Percentiles rank a stretch among this genome's conserved stretches.
These are phyloP conservation scores for Tremellales sp. DNA, from an alignment of 1,284 basidiomycete species.

Conservation along the genomic window DNA sequence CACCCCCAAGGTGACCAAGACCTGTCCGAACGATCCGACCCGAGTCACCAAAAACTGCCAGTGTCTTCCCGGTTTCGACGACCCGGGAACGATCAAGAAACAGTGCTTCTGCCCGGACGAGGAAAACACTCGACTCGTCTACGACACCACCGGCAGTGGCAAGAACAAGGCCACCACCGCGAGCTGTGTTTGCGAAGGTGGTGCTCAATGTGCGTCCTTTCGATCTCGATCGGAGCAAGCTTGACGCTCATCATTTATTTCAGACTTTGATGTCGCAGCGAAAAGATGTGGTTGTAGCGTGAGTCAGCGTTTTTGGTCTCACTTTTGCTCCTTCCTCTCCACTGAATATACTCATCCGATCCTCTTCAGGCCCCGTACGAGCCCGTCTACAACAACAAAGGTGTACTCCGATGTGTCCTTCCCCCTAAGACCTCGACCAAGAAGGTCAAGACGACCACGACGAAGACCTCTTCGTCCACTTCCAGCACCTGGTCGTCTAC, in stretches of 20 bases:
- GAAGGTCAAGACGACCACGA: background rate
- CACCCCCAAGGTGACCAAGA: no score
- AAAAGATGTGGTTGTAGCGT: conserved; percentile 16
- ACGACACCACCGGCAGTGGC: background rate
- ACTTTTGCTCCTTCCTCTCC: background rate
- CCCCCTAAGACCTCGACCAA: background rate
- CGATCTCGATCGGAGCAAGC: background rate
- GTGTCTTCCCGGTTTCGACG: conserved; percentile 3
- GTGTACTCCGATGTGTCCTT: conserved; percentile 2
- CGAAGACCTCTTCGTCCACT: conserved; percentile 3
- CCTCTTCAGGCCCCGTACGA: conserved; percentile 6
- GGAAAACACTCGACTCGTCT: background rate
- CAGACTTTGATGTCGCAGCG: background rate
- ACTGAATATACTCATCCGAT: conserved; percentile 1
- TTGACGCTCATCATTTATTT: background rate
- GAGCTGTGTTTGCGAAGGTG: conserved; percentile 5
- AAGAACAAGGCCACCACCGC: background rate
- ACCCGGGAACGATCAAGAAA: conserved; percentile 1
- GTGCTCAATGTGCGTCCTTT: background rate
- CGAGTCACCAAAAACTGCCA: background rate
- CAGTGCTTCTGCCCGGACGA: conserved; percentile 4
- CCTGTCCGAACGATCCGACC: background rate
- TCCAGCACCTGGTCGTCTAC: no score
- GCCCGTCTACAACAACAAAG: conserved; percentile 2
- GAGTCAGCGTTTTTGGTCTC: background rate